These are phyloP conservation scores for Wickerhamiella kazuoi DNA, from an alignment of 805 yeast genomes.

Conservation along the genomic window DNA sequence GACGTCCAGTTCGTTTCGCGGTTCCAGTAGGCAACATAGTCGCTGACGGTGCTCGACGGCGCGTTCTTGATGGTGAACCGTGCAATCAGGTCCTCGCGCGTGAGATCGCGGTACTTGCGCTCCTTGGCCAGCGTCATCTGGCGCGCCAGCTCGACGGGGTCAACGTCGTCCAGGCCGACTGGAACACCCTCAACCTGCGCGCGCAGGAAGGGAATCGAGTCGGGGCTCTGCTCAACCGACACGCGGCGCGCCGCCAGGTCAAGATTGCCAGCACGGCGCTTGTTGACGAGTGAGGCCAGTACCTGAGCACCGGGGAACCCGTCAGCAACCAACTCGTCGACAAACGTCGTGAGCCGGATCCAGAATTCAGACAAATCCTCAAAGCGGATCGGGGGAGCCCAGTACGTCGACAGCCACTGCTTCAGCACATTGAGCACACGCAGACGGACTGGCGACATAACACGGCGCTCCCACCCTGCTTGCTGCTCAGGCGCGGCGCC, in stretches of 20 bases:
- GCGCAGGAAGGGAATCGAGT: not conserved
- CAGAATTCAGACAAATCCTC: not conserved
- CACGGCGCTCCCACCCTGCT: constrained; percentile 54
- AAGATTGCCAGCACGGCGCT: not conserved
- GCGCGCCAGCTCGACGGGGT: constrained; percentile 54
- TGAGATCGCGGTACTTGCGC: constrained; percentile 45
- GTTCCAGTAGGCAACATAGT: constrained; percentile 35
- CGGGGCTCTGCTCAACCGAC: not conserved
- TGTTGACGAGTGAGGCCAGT: not conserved
- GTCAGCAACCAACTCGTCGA: not conserved
- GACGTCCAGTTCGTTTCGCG: constrained; percentile 69
- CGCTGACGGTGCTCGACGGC: constrained; percentile 9
- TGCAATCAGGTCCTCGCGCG: constrained; percentile 54
- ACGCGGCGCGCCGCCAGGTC: not conserved
- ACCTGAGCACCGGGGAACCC: not conserved
- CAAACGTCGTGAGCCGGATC: not conserved
- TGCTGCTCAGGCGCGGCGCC: constrained; percentile 64
- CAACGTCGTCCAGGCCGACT: not conserved
- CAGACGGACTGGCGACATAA: constrained; percentile 46
- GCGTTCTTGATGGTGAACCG: constrained; percentile 20
- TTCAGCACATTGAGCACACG: constrained; percentile 52
- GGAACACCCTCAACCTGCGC: not conserved
- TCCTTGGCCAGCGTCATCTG: constrained; percentile 73
- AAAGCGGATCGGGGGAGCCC: constrained; percentile 28
- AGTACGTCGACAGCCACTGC: constrained; percentile 46